Conservation (phyloP, 2,329 filamentous ascomycete species). For the Talaromyces verruculosus region DNA sequence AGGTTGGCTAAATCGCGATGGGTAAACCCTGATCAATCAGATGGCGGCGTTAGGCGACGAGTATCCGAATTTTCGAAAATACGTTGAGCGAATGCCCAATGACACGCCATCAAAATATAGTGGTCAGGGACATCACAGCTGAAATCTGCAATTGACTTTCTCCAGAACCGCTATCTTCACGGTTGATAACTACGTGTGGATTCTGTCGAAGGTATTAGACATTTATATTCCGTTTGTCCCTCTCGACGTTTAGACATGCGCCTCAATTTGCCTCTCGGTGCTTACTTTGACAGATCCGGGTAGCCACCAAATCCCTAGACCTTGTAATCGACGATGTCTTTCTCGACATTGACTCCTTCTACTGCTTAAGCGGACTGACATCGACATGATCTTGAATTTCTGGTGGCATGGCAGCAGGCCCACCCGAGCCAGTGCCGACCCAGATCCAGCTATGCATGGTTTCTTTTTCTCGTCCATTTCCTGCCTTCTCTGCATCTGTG, state of each 20-base stretch:
- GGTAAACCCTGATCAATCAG: constrained; percentile 11
- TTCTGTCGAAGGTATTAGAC: not conserved
- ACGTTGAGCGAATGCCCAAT: not conserved
- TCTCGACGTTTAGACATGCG: not conserved
- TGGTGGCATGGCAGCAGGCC: constrained; percentile 11
- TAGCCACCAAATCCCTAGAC: constrained; percentile 2
- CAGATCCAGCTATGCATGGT: constrained; percentile 1
- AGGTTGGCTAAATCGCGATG: not conserved
- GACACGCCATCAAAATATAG: not conserved
- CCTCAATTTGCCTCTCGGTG: constrained; percentile 14
- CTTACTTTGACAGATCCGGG: not conserved
- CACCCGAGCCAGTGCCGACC: constrained; percentile 1
- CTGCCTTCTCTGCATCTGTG: constrained; percentile 3
- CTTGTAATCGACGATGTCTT: not conserved
- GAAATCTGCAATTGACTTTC: constrained; percentile 15
- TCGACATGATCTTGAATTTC: not conserved
- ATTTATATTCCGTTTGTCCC: not conserved
- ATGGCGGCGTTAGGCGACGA: constrained; percentile 8
- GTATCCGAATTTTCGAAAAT: not conserved
- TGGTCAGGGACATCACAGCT: constrained; percentile 13
- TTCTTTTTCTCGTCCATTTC: not conserved
- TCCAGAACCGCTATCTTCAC: not conserved
- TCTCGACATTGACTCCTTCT: not conserved
- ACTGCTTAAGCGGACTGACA: not conserved
- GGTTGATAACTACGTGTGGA: not conserved